phyloP scores from a whole-genome alignment of 441 rosid species.

The Euphorbia schlechtendalii region DNA sequence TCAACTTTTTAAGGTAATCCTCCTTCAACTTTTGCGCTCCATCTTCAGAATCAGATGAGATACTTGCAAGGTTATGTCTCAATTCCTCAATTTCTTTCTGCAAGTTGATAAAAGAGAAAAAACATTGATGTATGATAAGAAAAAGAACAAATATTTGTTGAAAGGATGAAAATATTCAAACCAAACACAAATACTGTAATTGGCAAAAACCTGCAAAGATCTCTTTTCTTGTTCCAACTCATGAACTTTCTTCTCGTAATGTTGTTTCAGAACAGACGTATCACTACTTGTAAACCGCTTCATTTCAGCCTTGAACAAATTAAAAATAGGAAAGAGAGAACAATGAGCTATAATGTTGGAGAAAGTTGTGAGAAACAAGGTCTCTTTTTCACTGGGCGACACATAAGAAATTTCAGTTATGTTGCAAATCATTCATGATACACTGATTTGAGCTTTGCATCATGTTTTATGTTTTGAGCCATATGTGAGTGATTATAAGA shows the following conservation, averaged over 20 bases:
- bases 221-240: constrained; percentile 87
- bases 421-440: background rate
- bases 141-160: background rate
- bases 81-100: constrained; percentile 92
- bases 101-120: constrained; percentile 20
- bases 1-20: constrained; percentile 87
- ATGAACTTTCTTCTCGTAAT: constrained; percentile 84
- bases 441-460: background rate
- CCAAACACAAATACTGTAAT: constrained; percentile 4
- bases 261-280: constrained; percentile 85
- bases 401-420: background rate
- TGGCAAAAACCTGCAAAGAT: constrained; percentile 56
- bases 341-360: background rate
- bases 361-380: background rate
- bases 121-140: constrained; percentile 5
- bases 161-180: background rate
- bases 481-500: too few relatives aligned
- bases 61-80: constrained; percentile 58
- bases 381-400: background rate
- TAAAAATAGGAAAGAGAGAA: constrained; percentile 8
- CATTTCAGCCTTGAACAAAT: constrained; percentile 81
- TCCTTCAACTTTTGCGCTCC: constrained; percentile 82
- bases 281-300: constrained; percentile 60
- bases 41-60: constrained; percentile 71
- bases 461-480: background rate